Evolutionary conservation across 495 filamentous ascomycete genomes (phyloP).

Genomic region (Neurospora sp.): DNA sequence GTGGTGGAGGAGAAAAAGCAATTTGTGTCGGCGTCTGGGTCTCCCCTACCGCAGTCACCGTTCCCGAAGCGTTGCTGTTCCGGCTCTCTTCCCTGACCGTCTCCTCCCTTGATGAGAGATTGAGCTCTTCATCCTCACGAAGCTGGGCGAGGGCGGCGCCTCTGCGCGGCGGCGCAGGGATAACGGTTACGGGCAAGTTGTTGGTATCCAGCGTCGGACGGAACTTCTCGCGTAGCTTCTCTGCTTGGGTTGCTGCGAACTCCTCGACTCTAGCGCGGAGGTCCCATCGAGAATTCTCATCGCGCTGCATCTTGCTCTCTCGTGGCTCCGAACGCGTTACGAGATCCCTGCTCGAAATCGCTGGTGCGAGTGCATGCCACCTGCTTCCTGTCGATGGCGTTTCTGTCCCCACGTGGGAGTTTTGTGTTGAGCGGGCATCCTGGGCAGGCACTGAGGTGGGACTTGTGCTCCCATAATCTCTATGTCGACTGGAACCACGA

Average conservation of each 20-base stretch:
- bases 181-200: slow-evolving; percentile 39
- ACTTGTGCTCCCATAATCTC: slow-evolving; percentile 14
- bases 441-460: slow-evolving; percentile 2
- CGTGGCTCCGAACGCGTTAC: slow-evolving; percentile 11
- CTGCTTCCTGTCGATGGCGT: slow-evolving; percentile 8
- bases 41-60: neutral
- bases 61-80: slow-evolving; percentile 8
- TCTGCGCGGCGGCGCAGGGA: slow-evolving; percentile 36
- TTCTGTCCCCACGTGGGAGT: neutral
- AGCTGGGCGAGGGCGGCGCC: slow-evolving; percentile 36
- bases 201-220: slow-evolving; percentile 37
- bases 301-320: neutral
- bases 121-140: slow-evolving; percentile 30
- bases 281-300: slow-evolving; percentile 27
- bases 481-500: slow-evolving; percentile 17
- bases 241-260: slow-evolving; percentile 37
- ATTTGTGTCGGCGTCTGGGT: neutral
- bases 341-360: slow-evolving; percentile 10
- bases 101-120: neutral
- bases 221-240: slow-evolving; percentile 34
- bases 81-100: neutral
- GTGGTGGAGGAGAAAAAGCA: neutral
- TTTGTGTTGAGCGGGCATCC: slow-evolving; percentile 8
- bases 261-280: slow-evolving; percentile 34
- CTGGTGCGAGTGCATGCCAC: slow-evolving; percentile 19